Evolutionary conservation across 1,284 basidiomycete species (phyloP), one percentile per base, ranked within the genome.

Genomic region (Cryptococcus sp.): DNA sequence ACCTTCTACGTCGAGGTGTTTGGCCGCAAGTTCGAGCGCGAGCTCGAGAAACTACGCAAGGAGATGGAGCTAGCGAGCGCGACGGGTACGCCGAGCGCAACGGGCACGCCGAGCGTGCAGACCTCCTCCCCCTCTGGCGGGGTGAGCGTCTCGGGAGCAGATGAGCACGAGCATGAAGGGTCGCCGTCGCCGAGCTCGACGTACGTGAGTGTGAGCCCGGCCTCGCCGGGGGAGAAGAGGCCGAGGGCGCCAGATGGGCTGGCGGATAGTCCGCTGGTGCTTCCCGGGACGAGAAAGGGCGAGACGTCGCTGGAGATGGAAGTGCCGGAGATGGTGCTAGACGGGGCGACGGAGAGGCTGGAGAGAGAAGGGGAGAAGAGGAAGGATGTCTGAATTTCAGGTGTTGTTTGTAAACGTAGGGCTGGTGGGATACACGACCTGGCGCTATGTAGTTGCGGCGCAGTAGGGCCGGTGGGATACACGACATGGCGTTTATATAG

Each of bases 21-120:
- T 72, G 91, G 91, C 38, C 84, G 91, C 77, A 94, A 94, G 72
- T 95, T 95, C 67, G 91, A 94, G 73, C 84, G 88, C 38, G 91
- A 95, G 76, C 80, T 95, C 13, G 91, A 94, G 69, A 85, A 86
- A 1, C 77, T 95, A 36, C 85, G 91, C 43, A 92, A 90, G 75
- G 91, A 94, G 70, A 77, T 78, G 75, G 75, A 78, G 52, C 47
- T 64, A 9, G 61, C 69, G n/a, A 70, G 70, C 9, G 60, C 62
- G 1, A 63, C 65, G 8, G 59, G 61, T n/a, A 53, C 51, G n/a
- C 62, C 58, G 13, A 53, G 46, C 12, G 37, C 36, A 5, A 50
- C 64, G 13, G 47, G 50, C 4, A 59, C 59, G 16, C 28, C 28
- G 28, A 61, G 63, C 33, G 42, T 37, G n/a, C 44, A 43, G 50